phyloP scores from a whole-genome alignment of 768 basidiomycete genomes.

The Leccinum ochraceum region DNA sequence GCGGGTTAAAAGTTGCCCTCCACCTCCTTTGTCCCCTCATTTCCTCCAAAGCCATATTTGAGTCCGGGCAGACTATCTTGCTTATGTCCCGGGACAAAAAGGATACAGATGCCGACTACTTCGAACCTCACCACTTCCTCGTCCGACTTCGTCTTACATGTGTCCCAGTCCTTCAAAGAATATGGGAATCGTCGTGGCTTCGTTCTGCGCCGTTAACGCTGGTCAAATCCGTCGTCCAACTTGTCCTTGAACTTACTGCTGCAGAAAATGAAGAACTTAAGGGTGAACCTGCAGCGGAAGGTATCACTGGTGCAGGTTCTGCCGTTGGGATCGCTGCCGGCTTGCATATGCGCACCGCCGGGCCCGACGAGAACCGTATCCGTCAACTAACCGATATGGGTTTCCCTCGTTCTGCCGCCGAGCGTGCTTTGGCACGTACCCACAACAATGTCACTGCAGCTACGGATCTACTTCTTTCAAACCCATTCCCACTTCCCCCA shows the following conservation, averaged over 20 bases:
- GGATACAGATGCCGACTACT: constrained; percentile 75
- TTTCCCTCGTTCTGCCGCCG: constrained; percentile 86
- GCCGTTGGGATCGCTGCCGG: constrained; percentile 34
- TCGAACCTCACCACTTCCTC: constrained; percentile 86
- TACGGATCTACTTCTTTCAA: constrained; percentile 80
- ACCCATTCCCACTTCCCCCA: constrained; percentile 75
- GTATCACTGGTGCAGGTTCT: constrained; percentile 33
- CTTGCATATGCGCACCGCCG: constrained; percentile 38
- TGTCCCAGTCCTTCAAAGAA: constrained; percentile 61
- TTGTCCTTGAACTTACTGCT: constrained; percentile 77
- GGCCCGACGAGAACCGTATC: constrained; percentile 76
- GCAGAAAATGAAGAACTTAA: constrained; percentile 78
- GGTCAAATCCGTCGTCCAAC: constrained; percentile 72
- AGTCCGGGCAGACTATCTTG: constrained; percentile 79
- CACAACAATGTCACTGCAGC: constrained; percentile 90
- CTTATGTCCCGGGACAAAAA: constrained; percentile 75
- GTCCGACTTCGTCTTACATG: constrained; percentile 73
- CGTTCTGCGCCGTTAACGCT: constrained; percentile 71
- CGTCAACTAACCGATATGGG: constrained; percentile 95
- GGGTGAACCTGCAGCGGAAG: constrained; percentile 42
- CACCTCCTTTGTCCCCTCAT: constrained; percentile 76
- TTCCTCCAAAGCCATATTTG: constrained; percentile 77
- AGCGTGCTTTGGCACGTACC: constrained; percentile 78
- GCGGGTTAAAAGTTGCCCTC: constrained; percentile 79
- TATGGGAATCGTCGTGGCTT: constrained; percentile 90